These are phyloP conservation scores for Colletotrichum cereale DNA, from an alignment of 2,329 filamentous ascomycete species.

Conservation along the genomic window DNA sequence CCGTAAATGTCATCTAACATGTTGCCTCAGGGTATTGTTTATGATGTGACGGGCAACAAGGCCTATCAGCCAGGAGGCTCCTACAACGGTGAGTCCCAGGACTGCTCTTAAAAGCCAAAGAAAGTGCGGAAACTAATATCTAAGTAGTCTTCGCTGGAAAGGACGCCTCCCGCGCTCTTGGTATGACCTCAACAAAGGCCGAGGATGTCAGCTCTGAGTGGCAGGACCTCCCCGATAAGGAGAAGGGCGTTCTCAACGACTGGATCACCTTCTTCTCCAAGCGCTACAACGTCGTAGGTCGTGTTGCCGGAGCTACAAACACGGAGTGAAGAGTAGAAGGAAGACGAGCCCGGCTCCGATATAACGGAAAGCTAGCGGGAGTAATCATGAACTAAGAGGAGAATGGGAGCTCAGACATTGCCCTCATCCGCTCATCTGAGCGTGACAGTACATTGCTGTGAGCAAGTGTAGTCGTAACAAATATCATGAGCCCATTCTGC, in stretches of 20 bases:
- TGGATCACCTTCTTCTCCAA: slow-evolving; percentile 98
- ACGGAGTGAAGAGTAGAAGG: slow-evolving; percentile 44
- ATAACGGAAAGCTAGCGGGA: not conserved
- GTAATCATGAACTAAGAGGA: not conserved
- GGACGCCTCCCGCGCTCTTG: slow-evolving; percentile 93
- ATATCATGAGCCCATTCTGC: not conserved
- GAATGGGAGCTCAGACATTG: slow-evolving; percentile 13
- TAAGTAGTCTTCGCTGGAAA: slow-evolving; percentile 90
- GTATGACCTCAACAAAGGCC: slow-evolving; percentile 84
- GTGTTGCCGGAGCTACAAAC: slow-evolving; percentile 72
- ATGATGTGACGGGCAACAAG: slow-evolving; percentile 92
- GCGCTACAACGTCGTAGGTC: slow-evolving; percentile 90
- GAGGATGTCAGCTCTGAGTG: slow-evolving; percentile 88
- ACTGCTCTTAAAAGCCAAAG: not conserved
- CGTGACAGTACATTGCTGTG: slow-evolving; percentile 1
- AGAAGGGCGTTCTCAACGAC: slow-evolving; percentile 87
- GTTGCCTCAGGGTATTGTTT: slow-evolving; percentile 81
- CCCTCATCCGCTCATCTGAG: slow-evolving; percentile 16
- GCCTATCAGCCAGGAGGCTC: slow-evolving; percentile 85
- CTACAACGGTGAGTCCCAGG: slow-evolving; percentile 78
- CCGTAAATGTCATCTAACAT: not conserved
- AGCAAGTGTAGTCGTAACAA: slow-evolving; percentile 15
- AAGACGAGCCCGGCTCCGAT: slow-evolving; percentile 13
- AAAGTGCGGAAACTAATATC: not conserved
- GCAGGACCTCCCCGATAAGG: slow-evolving; percentile 84